These are phyloP conservation scores for Cetraspora pellucida DNA, from an alignment of 192 early-diverging fungal species.

Conservation along the genomic window DNA sequence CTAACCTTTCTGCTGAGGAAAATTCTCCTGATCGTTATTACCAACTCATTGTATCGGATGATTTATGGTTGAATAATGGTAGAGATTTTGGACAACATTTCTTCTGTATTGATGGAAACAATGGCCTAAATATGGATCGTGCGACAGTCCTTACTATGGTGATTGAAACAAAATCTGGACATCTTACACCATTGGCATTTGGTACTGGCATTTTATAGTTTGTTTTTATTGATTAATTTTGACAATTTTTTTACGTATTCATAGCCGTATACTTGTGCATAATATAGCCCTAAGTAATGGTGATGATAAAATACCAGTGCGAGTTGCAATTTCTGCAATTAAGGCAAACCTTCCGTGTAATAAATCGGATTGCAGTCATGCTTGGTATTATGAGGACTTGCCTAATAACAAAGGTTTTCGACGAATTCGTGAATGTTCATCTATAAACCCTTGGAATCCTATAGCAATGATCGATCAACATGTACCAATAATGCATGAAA, in stretches of 20 bases:
- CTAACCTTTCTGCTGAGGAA: not conserved
- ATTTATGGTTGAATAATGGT: slow-evolving; percentile 12
- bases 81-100: slow-evolving; percentile 8
- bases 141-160: slow-evolving; percentile 17
- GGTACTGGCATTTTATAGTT: not conserved
- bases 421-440: slow-evolving; percentile 3
- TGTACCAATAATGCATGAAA: not conserved
- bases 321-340: not conserved
- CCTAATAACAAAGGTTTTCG: slow-evolving; percentile 8
- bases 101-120: slow-evolving; percentile 20
- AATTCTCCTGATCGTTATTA: slow-evolving; percentile 19
- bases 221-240: not conserved
- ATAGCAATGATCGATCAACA: slow-evolving; percentile 23
- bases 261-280: not conserved
- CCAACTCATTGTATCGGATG: slow-evolving; percentile 18
- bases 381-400: not conserved
- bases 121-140: slow-evolving; percentile 16
- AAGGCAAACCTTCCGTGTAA: slow-evolving; percentile 3
- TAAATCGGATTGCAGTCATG: not conserved
- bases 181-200: slow-evolving; percentile 9
- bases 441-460: not conserved
- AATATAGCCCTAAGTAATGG: slow-evolving; percentile 13
- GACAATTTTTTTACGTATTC: not conserved
- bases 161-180: not conserved
- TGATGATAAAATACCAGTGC: slow-evolving; percentile 12